phyloP scores from a whole-genome alignment of 805 yeast species.

The Komagataella kurtzmanii region DNA sequence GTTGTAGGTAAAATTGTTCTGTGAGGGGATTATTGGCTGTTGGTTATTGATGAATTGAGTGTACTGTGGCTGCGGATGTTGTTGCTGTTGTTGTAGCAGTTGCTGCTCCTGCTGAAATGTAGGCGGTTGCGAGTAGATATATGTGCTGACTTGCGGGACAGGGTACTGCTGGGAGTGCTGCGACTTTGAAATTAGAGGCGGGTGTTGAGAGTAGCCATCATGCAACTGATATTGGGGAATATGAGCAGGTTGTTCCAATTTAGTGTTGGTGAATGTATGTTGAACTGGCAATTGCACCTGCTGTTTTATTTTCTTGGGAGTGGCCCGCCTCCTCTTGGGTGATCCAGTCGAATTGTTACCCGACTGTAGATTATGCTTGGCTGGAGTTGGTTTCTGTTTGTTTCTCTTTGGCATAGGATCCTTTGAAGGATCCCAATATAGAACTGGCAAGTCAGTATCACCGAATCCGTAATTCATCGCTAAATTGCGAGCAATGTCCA shows the following conservation, averaged over 20 bases:
- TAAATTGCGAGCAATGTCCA: conserved; percentile 46
- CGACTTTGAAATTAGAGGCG: background rate
- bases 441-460: conserved; percentile 36
- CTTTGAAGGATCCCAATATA: conserved; percentile 38
- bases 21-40: background rate
- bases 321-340: background rate
- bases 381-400: conserved; percentile 11
- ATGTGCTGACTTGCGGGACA: conserved; percentile 4
- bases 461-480: conserved; percentile 37
- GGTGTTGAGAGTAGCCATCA: background rate
- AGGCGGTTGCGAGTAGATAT: conserved; percentile 4
- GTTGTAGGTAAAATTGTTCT: background rate
- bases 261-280: background rate
- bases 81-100: conserved; percentile 9
- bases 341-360: background rate
- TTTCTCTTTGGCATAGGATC: conserved; percentile 28
- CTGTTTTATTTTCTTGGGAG: background rate
- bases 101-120: conserved; percentile 4
- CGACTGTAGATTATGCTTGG: background rate
- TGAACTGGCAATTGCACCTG: background rate
- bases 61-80: conserved; percentile 11
- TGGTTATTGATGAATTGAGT: conserved; percentile 5
- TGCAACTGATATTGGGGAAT: background rate
- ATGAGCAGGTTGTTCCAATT: background rate
- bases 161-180: background rate